These are phyloP conservation scores for Microdochium paspali DNA, from an alignment of 2,329 filamentous ascomycete species.

Conservation along the genomic window DNA sequence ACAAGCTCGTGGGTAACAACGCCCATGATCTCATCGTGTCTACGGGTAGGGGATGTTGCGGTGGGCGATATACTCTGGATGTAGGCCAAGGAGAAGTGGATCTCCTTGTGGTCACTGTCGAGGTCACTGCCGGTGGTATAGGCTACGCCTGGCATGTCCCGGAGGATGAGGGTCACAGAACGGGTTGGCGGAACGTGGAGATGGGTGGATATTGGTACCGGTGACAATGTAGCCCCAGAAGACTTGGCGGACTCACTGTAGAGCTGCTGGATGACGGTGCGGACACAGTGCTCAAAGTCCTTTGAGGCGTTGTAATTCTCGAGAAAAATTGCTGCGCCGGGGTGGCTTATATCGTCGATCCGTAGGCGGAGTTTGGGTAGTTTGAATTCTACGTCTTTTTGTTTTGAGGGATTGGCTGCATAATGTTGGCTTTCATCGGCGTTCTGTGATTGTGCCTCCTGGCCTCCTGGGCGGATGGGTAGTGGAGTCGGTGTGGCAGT, in stretches of 20 bases:
- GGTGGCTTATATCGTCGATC: constrained; percentile 46
- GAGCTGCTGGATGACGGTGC: constrained; percentile 61
- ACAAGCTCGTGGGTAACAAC: constrained; percentile 90
- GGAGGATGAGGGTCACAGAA: constrained; percentile 75
- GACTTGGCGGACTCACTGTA: constrained; percentile 44
- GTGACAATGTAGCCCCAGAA: constrained; percentile 15
- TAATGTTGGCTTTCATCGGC: too few species aligned
- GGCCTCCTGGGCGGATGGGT: too few species aligned
- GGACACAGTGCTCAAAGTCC: constrained; percentile 53
- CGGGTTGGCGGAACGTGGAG: constrained; percentile 52
- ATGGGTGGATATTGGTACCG: constrained; percentile 3
- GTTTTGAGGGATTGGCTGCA: too few species aligned
- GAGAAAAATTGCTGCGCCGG: constrained; percentile 60
- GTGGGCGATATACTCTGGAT: constrained; percentile 49
- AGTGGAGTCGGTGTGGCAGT: background rate
- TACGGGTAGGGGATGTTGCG: constrained; percentile 27
- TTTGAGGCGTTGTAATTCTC: constrained; percentile 50
- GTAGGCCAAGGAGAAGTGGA: constrained; percentile 77
- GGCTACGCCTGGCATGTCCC: constrained; percentile 74
- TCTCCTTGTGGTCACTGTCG: constrained; percentile 83
- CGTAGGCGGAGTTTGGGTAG: constrained; percentile 50
- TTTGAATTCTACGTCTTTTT: constrained; percentile 19
- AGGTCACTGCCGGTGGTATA: constrained; percentile 77
- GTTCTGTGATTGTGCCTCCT: too few species aligned
- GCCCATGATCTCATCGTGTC: constrained; percentile 60